Evolutionary conservation across 495 filamentous ascomycete species (phyloP), one percentile per base, ranked within the genome.

Genomic region (Aspergillus sclerotioniger): DNA sequence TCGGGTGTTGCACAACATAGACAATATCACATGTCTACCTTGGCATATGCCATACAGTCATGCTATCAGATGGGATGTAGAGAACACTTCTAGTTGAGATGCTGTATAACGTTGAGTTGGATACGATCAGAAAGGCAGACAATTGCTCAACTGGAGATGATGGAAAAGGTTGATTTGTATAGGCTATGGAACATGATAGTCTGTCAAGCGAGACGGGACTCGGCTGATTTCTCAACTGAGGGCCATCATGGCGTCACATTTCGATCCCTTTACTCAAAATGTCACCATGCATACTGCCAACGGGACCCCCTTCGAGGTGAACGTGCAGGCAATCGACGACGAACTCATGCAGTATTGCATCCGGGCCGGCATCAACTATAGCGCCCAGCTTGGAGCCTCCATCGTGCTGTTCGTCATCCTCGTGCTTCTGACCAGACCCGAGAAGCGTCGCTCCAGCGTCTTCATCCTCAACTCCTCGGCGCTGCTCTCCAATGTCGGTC

Each of bases 301-400:
- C 69, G 85, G 83, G n/a, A 76, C 70, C 4, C 66, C 70, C 0
- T 70, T 89, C 66, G 68, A 75, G 7, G 65, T 88, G 33, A 54
- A 74, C 51, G 63, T 89, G 21, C 47, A 59, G 10, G 69, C 74
- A 4, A 51, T 92, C 25, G 71, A 85, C 25, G 71, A 85, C 58
- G 45, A 54, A 8, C 73, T 81, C 54, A 68, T 80, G 61, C 59
- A 63, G 54, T 82, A 84, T 67, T 76, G 77, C 61, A 64, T 83
- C 47, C 74, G 78, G 16, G 70, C 80, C 44, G 76, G 78, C 69
- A 86, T 91, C 82, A 88, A 85, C 69, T 91, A 86, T 64, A 86
- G 82, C 45, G 67, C 76, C 29, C 89, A 95, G 67, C 77, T 92
- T 52, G 91, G 91, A 31, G 87, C 89, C n/a, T 84, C 82, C 29